A percentile compares a stretch with the other conserved stretches of the same genome.
Evolutionary conservation across 169 alveolate genomes (phyloP).

Genomic region (Plasmodium malariae): DNA sequence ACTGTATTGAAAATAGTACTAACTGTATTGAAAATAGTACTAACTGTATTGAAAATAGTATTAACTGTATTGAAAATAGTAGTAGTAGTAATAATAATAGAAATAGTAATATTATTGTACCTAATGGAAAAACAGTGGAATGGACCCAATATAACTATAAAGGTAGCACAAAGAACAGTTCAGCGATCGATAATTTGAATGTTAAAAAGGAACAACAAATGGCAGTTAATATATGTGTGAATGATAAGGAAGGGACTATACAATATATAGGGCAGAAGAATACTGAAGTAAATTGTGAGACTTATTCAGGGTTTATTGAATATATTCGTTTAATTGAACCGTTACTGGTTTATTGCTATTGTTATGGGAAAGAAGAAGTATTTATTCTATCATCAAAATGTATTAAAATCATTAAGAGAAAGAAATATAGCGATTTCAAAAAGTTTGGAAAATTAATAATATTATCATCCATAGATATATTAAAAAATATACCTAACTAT

Average conservation of each 20-base stretch:
- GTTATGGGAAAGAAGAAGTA: slow-evolving; percentile 75
- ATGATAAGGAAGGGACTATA: not conserved
- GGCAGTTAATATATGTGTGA: not conserved
- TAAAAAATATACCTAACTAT: slow-evolving; percentile 75
- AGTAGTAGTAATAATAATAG: not conserved
- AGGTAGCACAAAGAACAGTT: no score
- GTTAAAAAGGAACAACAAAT: not conserved
- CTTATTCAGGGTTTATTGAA: slow-evolving; percentile 19
- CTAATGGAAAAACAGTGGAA: no score
- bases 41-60: not conserved
- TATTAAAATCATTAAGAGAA: slow-evolving; percentile 49
- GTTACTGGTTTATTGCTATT: slow-evolving; percentile 64
- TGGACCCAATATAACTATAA: no score
- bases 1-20: no score
- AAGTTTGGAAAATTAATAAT: slow-evolving; percentile 72
- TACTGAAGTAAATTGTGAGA: not conserved
- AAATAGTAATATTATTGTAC: not conserved
- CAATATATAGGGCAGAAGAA: not conserved
- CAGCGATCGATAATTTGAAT: not conserved
- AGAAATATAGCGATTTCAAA: slow-evolving; percentile 40
- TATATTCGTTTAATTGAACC: slow-evolving; percentile 57
- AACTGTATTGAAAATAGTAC: not conserved
- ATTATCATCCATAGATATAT: slow-evolving; percentile 56
- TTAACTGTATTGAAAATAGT: not conserved
- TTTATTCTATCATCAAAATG: slow-evolving; percentile 65